Base-by-base conservation (phyloP, 192 early-diverging fungal genomes). In the Chytriomyces sp. region DNA sequence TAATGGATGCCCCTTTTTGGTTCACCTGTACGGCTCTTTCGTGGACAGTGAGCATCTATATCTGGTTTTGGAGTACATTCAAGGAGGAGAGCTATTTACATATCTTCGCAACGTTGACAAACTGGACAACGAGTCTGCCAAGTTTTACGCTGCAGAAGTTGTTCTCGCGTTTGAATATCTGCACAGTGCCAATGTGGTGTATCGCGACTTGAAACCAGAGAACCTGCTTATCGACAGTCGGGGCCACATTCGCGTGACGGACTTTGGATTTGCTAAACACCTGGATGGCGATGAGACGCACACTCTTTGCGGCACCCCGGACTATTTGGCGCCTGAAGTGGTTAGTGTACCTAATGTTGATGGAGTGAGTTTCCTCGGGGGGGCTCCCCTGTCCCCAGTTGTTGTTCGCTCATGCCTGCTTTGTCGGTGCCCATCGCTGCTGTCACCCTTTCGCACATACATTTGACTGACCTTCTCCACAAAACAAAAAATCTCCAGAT, bases 1-100 rank as follows among this genome's bases (percentile, higher is more conserved):
- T 70, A 70, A 70, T 33, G 68, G 68, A 10, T 70, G 68, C 59
- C 95, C 96, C 22, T 98, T 98, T 76, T 92, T 98, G 44, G 96
- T 98, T 22, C 92, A 91, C 30, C 85, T 98, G 58, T 94, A 96
- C 74, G 95, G 94, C 76, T 90, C 93, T 7, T 97, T 98, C 85
- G 91, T 93, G 76, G 91, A 91, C 1, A 75, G 82, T 0, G 83
- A 88, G 22, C 87, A 93, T 36, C 84, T 93, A 34, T 93, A 93
- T 62, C 74, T 93, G 33, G 90, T 93, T 1, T 81, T 92, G 74
- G 91, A 93, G 59, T 93, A 90, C 59, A 89, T 93, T 76, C 88
- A 88, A 26, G 91, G 92, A 3, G 92, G 92, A 6, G 92, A 93
- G 63, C 77, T 93, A n/a, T 98, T 98, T 81, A 93, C 94, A 70